These are phyloP conservation scores for Teratosphaeria gauchensis DNA, from an alignment of 2,329 filamentous ascomycete species.

Conservation along the genomic window DNA sequence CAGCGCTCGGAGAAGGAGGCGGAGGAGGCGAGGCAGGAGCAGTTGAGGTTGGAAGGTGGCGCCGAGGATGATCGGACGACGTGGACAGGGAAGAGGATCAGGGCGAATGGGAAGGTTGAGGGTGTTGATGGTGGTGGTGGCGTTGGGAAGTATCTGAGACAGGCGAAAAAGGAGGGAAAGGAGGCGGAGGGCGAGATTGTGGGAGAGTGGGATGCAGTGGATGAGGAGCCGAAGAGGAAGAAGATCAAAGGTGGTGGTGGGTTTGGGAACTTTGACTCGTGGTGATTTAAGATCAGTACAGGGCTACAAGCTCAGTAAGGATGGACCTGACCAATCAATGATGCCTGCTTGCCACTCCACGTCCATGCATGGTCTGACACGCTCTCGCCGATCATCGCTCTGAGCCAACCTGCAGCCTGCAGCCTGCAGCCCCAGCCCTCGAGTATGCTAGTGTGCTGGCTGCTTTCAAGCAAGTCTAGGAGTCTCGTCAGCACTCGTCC, in stretches of 20 bases:
- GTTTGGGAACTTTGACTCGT: conserved; percentile 91
- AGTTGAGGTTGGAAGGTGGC: conserved; percentile 55
- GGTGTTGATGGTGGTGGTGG: conserved; percentile 37
- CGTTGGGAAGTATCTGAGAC: conserved; percentile 76
- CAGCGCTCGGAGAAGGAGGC: conserved; percentile 47
- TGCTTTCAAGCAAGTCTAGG: too few relatives aligned
- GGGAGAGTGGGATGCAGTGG: conserved; percentile 42
- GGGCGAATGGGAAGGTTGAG: conserved; percentile 51
- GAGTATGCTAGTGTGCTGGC: too few relatives aligned
- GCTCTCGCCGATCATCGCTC: too few relatives aligned
- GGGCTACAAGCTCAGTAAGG: too few relatives aligned
- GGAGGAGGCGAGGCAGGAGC: conserved; percentile 53
- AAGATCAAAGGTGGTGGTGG: conserved; percentile 56
- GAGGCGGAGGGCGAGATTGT: conserved; percentile 44
- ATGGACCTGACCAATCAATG: too few relatives aligned
- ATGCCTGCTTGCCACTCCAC: too few relatives aligned
- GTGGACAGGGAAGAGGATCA: conserved; percentile 90
- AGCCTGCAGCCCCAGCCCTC: too few relatives aligned
- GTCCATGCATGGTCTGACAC: too few relatives aligned
- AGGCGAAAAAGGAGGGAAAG: conserved; percentile 29
- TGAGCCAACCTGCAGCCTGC: too few relatives aligned
- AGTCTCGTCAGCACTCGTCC: too few relatives aligned
- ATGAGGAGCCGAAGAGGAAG: conserved; percentile 53
- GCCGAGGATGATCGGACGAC: conserved; percentile 83
- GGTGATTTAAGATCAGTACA: too few relatives aligned